Base-by-base conservation (phyloP, 371 early-diverging fungal genomes). In the Mortierella sp. region DNA sequence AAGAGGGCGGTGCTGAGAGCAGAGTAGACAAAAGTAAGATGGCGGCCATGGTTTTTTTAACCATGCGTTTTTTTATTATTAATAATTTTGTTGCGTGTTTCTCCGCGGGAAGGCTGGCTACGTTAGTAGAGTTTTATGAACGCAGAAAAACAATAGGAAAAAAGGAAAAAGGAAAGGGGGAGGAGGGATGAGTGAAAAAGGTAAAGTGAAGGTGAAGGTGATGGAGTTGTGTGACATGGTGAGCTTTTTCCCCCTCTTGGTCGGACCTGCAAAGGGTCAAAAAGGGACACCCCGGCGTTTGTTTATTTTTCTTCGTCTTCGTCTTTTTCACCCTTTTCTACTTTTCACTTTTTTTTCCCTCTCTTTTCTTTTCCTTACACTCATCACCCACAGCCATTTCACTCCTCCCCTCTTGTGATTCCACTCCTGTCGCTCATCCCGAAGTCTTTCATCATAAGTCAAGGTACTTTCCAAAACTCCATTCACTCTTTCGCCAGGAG, bases 91-190 rank as follows among this genome's bases (percentile, higher is more conserved):
- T 45, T 45, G 53, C 14, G 7, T 26, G 34, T 55, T 55, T 13
- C 55, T 55, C 55, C 55, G 34, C 55, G 55, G 55, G 24, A n/a
- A 26, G 40, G n/a, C n/a, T n/a, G n/a, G n/a, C n/a, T n/a, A n/a
- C n/a, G n/a, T n/a, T 34, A 37, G n/a, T 24, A 13, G 1, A n/a
- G 16, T 26, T 45, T 9, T 26, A 45, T 43, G 66, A 43, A 44
- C n/a, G 45, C 40, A 64, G 40, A 64, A 39, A 39, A 10, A 26
- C 55, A 63, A 61, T 16, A 4, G 31, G n/a, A 39, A 31, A 16
- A 40, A 41, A 64, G 41, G 24, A 64, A 26, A 13, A 64, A 64
- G n/a, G 41, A 24, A 64, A 64, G 41, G 41, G 22, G 37, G 37
- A 13, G 37, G 16, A 19, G n/a, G 39, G 11, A 31, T 10, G 13